A percentile compares a stretch with the other conserved stretches of the same genome.
Conservation (phyloP, 129 eudicot species). For the Erigeron canadensis region DNA sequence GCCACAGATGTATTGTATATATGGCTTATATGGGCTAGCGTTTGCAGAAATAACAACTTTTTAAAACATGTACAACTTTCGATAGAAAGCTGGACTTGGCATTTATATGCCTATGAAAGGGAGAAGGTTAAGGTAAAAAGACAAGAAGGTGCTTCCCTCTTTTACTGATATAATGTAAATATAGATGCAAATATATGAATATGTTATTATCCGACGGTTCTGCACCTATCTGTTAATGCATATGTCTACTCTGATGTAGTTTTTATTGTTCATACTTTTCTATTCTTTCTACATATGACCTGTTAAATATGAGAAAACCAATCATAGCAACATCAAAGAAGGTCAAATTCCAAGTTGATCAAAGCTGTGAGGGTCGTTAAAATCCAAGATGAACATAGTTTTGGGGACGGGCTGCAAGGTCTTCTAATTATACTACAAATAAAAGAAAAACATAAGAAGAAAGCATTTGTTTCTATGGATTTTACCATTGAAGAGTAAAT, state of each 20-base stretch:
- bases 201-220: background rate
- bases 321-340: background rate
- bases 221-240: background rate
- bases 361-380: background rate
- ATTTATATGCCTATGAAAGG: background rate
- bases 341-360: background rate
- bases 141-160: background rate
- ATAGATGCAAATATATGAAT: background rate
- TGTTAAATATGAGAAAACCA: background rate
- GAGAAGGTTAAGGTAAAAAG: background rate
- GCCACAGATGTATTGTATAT: background rate
- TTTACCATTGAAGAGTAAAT: background rate
- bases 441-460: no score
- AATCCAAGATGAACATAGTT: no score
- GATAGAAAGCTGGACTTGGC: slow-evolving; percentile 5
- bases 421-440: no score
- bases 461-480: background rate
- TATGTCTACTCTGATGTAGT: background rate
- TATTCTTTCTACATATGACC: background rate
- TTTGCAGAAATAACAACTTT: background rate
- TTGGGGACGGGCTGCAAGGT: no score
- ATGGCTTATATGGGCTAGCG: background rate
- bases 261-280: background rate
- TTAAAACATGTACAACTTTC: background rate
- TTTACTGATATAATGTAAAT: background rate